Conservation (phyloP, 371 early-diverging fungal species). For the Mortierella sp. region DNA sequence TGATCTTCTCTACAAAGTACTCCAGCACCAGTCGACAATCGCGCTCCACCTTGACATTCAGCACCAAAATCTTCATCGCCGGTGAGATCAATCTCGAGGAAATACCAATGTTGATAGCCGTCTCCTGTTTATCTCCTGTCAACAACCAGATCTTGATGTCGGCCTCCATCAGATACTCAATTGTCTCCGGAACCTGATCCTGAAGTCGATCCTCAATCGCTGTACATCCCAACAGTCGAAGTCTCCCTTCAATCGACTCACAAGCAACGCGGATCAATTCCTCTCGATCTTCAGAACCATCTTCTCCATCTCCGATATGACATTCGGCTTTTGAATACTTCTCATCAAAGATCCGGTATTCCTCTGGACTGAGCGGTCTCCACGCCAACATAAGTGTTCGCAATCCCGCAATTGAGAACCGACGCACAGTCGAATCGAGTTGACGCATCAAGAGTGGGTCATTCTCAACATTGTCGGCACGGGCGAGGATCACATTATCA, state of each 20-base stretch:
- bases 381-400: slow-evolving; percentile 83
- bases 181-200: slow-evolving; percentile 84
- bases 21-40: slow-evolving; percentile 51
- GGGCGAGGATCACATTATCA: slow-evolving; percentile 62
- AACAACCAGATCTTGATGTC: slow-evolving; percentile 92
- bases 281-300: slow-evolving; percentile 62
- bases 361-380: slow-evolving; percentile 67
- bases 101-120: slow-evolving; percentile 90
- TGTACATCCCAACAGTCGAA: slow-evolving; percentile 71
- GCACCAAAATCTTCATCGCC: slow-evolving; percentile 74
- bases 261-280: slow-evolving; percentile 71
- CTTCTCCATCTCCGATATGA: slow-evolving; percentile 61
- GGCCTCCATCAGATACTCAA: slow-evolving; percentile 75
- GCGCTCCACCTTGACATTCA: slow-evolving; percentile 63
- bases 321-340: slow-evolving; percentile 76
- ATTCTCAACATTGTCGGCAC: slow-evolving; percentile 55
- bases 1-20: slow-evolving; percentile 56
- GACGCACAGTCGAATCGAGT: slow-evolving; percentile 61
- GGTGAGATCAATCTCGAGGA: slow-evolving; percentile 72
- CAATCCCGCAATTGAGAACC: slow-evolving; percentile 70
- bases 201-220: slow-evolving; percentile 89
- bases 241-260: slow-evolving; percentile 73
- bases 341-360: slow-evolving; percentile 74
- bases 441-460: slow-evolving; percentile 45
- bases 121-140: slow-evolving; percentile 96